Evolutionary conservation across 495 filamentous ascomycete species (phyloP), one percentile per base, ranked within the genome.

Genomic region (Parmelia sp.): DNA sequence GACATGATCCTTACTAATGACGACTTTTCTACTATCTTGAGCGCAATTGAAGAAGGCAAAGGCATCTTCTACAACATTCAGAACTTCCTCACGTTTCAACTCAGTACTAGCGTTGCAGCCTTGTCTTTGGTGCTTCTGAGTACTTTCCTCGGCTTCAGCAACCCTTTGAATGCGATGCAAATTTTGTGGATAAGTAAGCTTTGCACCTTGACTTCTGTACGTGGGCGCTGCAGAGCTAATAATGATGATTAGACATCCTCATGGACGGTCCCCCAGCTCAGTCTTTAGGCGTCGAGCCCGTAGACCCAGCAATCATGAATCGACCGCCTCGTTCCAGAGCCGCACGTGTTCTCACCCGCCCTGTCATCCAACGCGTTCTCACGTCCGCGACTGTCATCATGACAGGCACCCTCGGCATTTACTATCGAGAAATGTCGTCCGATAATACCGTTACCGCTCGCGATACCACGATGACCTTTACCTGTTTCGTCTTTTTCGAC

Each of bases 61-160:
- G 94, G 90, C 39, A 98, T 98, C 67, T 98, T 98, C 77, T 96
- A 96, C 79, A 98, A 98, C 76, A 97, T 98, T 66, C 94, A 98
- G 74, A 98, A 98, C 72, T 98, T 98, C 76, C 84, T 98, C 62
- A 98, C 94, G 0, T 98, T 98, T 76, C 94, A 98, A 77, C 86
- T 98, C 51, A 96, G 92, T 73, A 98, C 94, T 63, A 96, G 91
- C 72, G 93, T 95, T 42, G 95, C 94, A 67, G 92, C 95, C 36
- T 79, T 98, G 62, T 89, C 89, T 70, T 82, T 98, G 31, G 95
- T 98, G 9, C 82, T 98, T 60, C 72, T 97, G 68, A 95, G 91
- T 76, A 97, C 94, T 33, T 88, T 89, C 64, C 79, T 96, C 65
- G 94, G 94, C 21, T 91, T 95, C 77, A 90, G 89, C 73, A 96